Base-by-base conservation (phyloP, 139 green algal genomes). In the Coccomyxa sp. region DNA sequence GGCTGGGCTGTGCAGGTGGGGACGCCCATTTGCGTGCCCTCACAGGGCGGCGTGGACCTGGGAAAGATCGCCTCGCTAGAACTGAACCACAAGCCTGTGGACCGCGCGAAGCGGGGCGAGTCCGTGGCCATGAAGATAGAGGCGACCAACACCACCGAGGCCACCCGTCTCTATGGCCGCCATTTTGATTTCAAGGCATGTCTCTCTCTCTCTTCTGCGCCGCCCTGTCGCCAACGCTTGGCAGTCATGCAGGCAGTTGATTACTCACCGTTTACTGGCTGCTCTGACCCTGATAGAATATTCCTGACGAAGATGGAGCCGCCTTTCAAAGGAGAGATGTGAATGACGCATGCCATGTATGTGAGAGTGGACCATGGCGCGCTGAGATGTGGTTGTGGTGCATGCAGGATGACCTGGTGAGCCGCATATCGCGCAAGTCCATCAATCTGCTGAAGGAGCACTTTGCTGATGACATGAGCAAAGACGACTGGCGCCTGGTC, bases 71-170 rank as follows among this genome's bases (percentile, higher is more conserved):
- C 94, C 13, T 93, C 87, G 63, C 93, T 99, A 85, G 97, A 99
- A 89, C 90, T 96, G 76, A 95, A 99, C 85, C 95, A 99, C 91
- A 98, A 98, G 88, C 58, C 93, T 12, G 94, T 98, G 57, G 91
- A 98, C 58, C 91, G 60, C 7, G 96, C 96, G 0, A 88, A 85
- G 17, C 84, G 84, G 31, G 97, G 97, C 13, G 90, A 99, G 58
- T 90, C 87, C 31, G 92, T 99, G 45, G 97, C 97, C 15, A 96
- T 99, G 91, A 99, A 99, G 92, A 98, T 99, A 59, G 91, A 98
- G 82, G 79, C 89, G 71, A 92, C 85, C 31, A 98, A 94, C 67
- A 78, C 93, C 0, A 88, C 89, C 23, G 92, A 99, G 92, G 77
- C 89, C 31, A 86, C 87, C 0, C 89, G 95, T 31, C 82, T 98